Evolutionary conservation across 441 rosid species (phyloP).

Genomic region (Aquilaria agallochum): DNA sequence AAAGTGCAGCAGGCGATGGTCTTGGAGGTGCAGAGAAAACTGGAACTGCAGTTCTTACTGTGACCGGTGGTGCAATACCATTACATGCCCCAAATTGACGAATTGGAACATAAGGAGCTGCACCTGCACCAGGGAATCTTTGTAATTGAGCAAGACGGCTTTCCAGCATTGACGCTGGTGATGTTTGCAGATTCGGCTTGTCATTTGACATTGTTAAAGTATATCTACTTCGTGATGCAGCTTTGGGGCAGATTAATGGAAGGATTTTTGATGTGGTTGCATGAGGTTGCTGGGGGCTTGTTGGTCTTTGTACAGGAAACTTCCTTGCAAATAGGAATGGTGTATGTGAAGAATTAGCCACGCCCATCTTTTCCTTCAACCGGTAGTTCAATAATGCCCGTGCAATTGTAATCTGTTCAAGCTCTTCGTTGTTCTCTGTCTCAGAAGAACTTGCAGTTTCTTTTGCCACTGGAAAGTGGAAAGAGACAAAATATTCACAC

Average conservation of each 20-base stretch:
- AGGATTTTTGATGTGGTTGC: conserved; percentile 82
- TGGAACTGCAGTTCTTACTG: conserved; percentile 76
- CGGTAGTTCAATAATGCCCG: conserved; percentile 72
- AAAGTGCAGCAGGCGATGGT: conserved; percentile 35
- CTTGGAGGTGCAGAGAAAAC: conserved; percentile 90
- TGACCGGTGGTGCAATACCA: conserved; percentile 87
- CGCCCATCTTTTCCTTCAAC: conserved; percentile 70
- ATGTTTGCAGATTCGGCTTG: conserved; percentile 16
- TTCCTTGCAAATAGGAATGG: conserved; percentile 68
- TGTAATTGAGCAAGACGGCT: conserved; percentile 38
- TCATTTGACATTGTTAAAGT: conserved; percentile 26
- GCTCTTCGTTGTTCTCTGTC: conserved; percentile 79
- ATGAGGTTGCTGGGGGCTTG: conserved; percentile 74
- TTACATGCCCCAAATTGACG: conserved; percentile 61
- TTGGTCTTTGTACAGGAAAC: conserved; percentile 71
- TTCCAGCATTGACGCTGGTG: conserved; percentile 36
- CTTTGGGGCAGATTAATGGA: conserved; percentile 72
- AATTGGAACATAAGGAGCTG: conserved; percentile 80
- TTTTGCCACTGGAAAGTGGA: conserved; percentile 75
- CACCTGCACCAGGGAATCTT: conserved; percentile 74
- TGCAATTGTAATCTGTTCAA: conserved; percentile 88
- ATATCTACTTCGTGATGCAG: conserved; percentile 54
- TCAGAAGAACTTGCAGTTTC: conserved; percentile 78
- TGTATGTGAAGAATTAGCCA: conserved; percentile 41
- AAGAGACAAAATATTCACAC: neutral